Base-by-base conservation (phyloP, 805 yeast species). In the Yamadazyma sp. region DNA sequence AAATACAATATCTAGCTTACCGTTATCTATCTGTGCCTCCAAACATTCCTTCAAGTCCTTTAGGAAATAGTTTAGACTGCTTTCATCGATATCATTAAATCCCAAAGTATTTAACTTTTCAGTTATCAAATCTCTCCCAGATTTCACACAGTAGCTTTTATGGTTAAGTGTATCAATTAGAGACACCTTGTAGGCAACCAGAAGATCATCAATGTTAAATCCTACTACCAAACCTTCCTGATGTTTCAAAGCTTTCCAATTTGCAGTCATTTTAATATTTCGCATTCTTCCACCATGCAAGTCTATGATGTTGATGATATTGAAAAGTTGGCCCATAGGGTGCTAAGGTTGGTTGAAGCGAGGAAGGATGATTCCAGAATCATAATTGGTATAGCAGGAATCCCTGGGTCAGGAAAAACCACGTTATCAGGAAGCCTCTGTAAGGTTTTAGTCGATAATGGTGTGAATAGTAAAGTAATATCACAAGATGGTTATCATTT, bases 331-430 rank as follows among this genome's bases (percentile, higher is more conserved):
- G 13, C 16, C 7, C 11, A 16, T 6, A 9, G 30, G n/a, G 27
- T 33, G 15, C 17, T 20, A 10, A 9, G 13, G 12, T 29, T 40
- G 31, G 30, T 15, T 6, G 13, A 36, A 14, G 27, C 12, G 5
- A 9, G 36, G 2, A 31, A 36, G 15, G 34, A 24, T 5, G 15
- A 33, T 2, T n/a, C n/a, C n/a, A 60, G 89, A 44, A 53, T 78
- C 2, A 40, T 82, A 12, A 63, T 87, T 7, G 61, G 82, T 0
- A 49, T 87, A 9, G 78, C 80, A 2, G 96, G 95, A 1, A 70
- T 79, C 0, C 95, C 96, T 2, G 96, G 96, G 5, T 77, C 89
- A 1, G 96, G 96, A 0, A 86, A 86, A 54, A 73, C 89, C 3
- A 83, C 94, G 0, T 50, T 80, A 23, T 79, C 89, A 1, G 50